Evolutionary conservation across 495 filamentous ascomycete genomes (phyloP).

Genomic region (Neurospora tetrasperma): DNA sequence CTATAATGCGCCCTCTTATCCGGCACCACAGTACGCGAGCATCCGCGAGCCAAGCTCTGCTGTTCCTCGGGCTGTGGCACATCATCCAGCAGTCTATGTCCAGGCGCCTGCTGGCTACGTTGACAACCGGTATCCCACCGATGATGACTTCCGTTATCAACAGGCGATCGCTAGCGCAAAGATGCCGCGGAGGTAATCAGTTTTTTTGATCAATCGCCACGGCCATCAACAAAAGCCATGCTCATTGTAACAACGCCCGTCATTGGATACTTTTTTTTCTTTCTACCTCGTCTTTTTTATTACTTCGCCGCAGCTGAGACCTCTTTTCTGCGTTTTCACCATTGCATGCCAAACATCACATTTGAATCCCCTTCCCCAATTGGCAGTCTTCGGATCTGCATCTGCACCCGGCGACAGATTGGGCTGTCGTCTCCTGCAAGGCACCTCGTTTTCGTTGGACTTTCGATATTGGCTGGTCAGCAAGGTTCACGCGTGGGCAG

Average conservation of each 20-base stretch:
- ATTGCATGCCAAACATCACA: background rate
- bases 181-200: background rate
- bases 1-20: constrained; percentile 8
- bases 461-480: background rate
- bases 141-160: constrained; percentile 13
- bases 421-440: background rate
- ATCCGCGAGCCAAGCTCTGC: constrained; percentile 11
- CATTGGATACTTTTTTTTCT: background rate
- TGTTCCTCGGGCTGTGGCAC: constrained; percentile 6
- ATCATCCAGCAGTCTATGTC: constrained; percentile 20
- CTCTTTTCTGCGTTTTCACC: constrained; percentile 1
- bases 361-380: background rate
- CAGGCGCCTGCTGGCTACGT: constrained; percentile 2
- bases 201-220: background rate
- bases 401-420: background rate
- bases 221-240: background rate
- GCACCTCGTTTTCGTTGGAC: background rate
- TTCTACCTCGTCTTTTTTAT: background rate
- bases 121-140: constrained; percentile 4
- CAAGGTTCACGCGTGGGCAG: background rate
- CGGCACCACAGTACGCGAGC: constrained; percentile 11
- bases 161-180: constrained; percentile 1
- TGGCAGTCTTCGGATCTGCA: constrained; percentile 1
- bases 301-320: background rate
- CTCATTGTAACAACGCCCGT: background rate